These are phyloP conservation scores for Spathaspora hagerdaliae DNA, from an alignment of 805 yeast species.

Conservation along the genomic window DNA sequence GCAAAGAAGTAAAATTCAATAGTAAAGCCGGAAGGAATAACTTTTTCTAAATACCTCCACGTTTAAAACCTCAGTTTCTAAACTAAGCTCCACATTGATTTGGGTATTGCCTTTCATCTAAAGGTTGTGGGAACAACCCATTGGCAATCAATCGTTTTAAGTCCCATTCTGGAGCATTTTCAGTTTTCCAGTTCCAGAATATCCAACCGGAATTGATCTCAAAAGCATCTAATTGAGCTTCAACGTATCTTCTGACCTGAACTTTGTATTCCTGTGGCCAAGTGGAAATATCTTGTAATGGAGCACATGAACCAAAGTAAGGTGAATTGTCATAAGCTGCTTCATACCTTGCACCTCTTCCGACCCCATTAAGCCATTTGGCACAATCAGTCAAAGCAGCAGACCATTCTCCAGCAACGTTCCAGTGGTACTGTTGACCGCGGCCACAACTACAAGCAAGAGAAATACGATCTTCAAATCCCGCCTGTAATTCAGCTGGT, in stretches of 20 bases:
- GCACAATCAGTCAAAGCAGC: conserved; percentile 92
- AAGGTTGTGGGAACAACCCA: conserved; percentile 77
- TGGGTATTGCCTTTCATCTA: conserved; percentile 60
- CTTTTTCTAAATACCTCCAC: too few relatives aligned
- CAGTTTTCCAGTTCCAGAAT: conserved; percentile 92
- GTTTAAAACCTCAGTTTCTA: too few relatives aligned
- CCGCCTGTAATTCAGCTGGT: conserved; percentile 51
- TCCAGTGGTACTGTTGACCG: conserved; percentile 62
- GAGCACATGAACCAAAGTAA: conserved; percentile 58
- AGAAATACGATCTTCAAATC: conserved; percentile 57
- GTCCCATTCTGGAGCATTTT: conserved; percentile 81
- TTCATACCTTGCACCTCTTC: conserved; percentile 76
- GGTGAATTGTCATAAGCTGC: conserved; percentile 44
- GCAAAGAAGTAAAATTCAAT: too few relatives aligned
- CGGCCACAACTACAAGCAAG: conserved; percentile 28
- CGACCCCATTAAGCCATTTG: conserved; percentile 81
- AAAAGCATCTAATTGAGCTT: conserved; percentile 83
- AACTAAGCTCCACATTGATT: conserved; percentile 49
- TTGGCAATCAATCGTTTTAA: conserved; percentile 51
- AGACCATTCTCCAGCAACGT: conserved; percentile 80
- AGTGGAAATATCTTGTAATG: conserved; percentile 21
- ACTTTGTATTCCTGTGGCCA: conserved; percentile 59
- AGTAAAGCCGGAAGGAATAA: too few relatives aligned
- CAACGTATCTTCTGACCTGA: conserved; percentile 66
- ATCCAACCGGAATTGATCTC: conserved; percentile 80